Conservation (phyloP, 2,329 filamentous ascomycete genomes). For the Beauveria sp. region DNA sequence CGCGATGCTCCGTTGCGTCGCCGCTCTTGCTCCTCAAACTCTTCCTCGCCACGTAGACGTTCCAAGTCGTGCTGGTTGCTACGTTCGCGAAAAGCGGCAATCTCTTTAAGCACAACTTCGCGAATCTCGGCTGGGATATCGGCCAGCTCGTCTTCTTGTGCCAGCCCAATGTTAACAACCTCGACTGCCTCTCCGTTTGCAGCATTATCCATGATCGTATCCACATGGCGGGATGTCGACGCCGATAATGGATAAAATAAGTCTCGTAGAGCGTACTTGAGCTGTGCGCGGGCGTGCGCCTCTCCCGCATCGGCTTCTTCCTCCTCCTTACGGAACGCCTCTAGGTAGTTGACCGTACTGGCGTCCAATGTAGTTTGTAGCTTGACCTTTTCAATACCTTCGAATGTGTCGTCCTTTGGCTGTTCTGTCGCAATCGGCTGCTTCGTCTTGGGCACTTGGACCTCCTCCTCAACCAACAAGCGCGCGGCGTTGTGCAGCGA, state of each 20-base stretch:
- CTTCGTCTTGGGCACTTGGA: constrained; percentile 75
- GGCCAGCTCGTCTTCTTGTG: constrained; percentile 83
- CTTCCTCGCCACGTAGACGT: constrained; percentile 79
- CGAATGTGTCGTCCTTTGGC: constrained; percentile 37
- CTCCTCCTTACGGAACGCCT: constrained; percentile 61
- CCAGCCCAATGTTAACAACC: constrained; percentile 81
- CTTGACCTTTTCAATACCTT: constrained; percentile 59
- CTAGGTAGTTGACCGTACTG: constrained; percentile 74
- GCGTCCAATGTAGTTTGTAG: constrained; percentile 74
- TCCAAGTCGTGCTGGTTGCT: constrained; percentile 86
- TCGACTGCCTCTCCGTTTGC: constrained; percentile 61
- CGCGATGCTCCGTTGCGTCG: constrained; percentile 55
- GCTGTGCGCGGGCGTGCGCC: constrained; percentile 58
- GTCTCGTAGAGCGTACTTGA: constrained; percentile 62
- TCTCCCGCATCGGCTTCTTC: constrained; percentile 60
- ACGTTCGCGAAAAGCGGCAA: constrained; percentile 85
- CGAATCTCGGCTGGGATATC: constrained; percentile 96
- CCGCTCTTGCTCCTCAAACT: constrained; percentile 80
- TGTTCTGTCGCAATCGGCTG: constrained; percentile 46
- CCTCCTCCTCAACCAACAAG: constrained; percentile 71
- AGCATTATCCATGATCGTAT: constrained; percentile 61
- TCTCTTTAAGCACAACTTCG: constrained; percentile 88
- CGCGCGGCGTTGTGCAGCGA: constrained; percentile 80
- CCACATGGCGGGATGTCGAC: constrained; percentile 52
- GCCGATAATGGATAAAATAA: constrained; percentile 59